Base-by-base conservation (phyloP, 1,139 yeast species). In the Taphrina betulina region DNA sequence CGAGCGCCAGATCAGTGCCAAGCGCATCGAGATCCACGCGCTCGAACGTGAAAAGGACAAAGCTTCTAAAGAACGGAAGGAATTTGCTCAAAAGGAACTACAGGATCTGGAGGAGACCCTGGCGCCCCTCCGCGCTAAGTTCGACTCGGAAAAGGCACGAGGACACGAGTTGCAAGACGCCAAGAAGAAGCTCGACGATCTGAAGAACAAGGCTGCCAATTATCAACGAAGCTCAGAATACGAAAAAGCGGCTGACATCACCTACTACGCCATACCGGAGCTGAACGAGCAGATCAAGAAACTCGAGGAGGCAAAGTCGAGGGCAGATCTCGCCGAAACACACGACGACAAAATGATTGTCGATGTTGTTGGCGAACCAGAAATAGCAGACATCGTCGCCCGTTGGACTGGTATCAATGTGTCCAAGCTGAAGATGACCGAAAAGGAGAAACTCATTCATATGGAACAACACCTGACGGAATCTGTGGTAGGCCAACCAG, bases 331-430 rank as follows among this genome's bases (percentile, higher is more conserved):
- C 4, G 51, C 54, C 38, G 61, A 53, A n/a, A 31, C 44, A 28
- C 52, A 42, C 3, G 51, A 54, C 38, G 82, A 82, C 57, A 74
- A 83, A 17, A 74, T 92, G 77, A 79, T 88, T 60, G 85, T 81
- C 65, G 95, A 92, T 68, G 92, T 88, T 57, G 99, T 92, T 58
- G 92, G 92, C 58, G 75, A 94, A 19, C 97, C 92, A 60, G 90
- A 89, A 64, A 94, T 92, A 64, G 87, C 96, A 28, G 97, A 92
- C 71, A 92, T 97, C 28, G 96, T 96, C 26, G 97, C 98, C 2
- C 80, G 95, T 68, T 78, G 94, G 65, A 92, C 98, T 10, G 98
- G 98, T 68, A 90, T 92, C 61, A 98, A 98, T n/a, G 97, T 92
- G n/a, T 80, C 85, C 63, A 92, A 92, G 72, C 78, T 92, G 66